Base-by-base conservation (phyloP, 2,329 filamentous ascomycete species). In the Sporothrix brunneoviolacea region DNA sequence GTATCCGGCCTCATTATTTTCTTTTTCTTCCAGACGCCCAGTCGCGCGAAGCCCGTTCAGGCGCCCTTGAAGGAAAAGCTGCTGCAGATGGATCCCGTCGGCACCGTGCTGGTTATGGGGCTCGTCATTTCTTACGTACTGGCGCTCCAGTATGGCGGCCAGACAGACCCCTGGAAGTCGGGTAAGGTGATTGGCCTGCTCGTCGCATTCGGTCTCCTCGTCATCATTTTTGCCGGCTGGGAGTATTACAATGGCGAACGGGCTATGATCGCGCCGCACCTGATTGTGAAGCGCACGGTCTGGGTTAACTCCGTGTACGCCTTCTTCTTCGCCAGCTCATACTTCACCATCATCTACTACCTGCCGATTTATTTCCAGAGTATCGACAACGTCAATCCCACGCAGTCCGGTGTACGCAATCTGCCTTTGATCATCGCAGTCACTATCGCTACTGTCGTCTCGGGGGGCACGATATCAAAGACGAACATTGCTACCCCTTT, bases 351-450 rank as follows among this genome's bases (percentile, higher is more conserved):
- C 2, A 61, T 74, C 4, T 58, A 71, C 62, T 74, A 73, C 53
- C 61, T 76, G 6, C 73, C 75, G 2, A 66, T 77, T 53, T 77
- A 74, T 65, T 76, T 79, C 61, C 72, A 79, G 61, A 67, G 69
- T 27, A 66, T 77, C 54, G 68, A 68, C 52, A 65, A 65, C 13
- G 64, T 65, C 35, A 62, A 58, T 9, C 65, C 70, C 2, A 65
- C 65, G 12, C 56, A 62, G 15, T 63, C 61, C 2, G 70, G 69
- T 2, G 64, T 74, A 12, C 61, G 64, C 19, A 70, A 68, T 46
- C 61, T 75, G 15, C 69, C 73, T 2, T 60, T 68, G 6, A 67
- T 72, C 27, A 48, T 70, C 10, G 58, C 65, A 3, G 61, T 72
- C 27, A 62, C 67, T 8, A 18, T 72, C n/a, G 58, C 60, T 10